Evolutionary conservation across 192 early-diverging fungal genomes (phyloP), one percentile per base, ranked within the genome.

Genomic region (Coemansia sp.): DNA sequence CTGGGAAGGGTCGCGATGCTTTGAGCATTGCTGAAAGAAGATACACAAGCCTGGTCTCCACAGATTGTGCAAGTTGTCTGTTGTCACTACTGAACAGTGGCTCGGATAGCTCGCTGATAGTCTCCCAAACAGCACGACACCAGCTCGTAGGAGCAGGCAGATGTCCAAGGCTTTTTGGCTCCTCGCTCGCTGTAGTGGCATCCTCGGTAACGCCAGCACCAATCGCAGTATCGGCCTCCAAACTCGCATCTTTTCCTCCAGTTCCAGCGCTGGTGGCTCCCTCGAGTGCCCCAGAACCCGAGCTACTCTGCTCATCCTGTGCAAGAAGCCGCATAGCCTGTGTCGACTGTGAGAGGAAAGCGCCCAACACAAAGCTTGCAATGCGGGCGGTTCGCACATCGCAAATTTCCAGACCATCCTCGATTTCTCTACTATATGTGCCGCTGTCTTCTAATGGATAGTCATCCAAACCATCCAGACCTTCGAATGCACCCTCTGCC

Each of bases 61-160:
- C 73, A 2, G 58, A n/a, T 3, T 55, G 21, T n/a, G 54, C 50
- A 7, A 59, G 25, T 5, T 27, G n/a, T 2, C 58, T 38, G 6
- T 38, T 53, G 14, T 30, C 54, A 9, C 23, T 47, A 28, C 44
- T 49, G 4, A 16, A 28, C 58, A 65, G 16, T 23, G 67, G 65
- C 54, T 58, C 60, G 9, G 73, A 22, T 32, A 76, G 56, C 58
- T 69, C 67, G 16, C 55, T 18, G 9, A 69, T 54, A 19, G 32
- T 56, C 44, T 76, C 73, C 73, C 73, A 76, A 10, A 76, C 58
- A 7, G 67, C 73, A 21, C 73, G 73, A 47, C 67, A 69, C 73
- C 73, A 76, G 59, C 73, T 76, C 5, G 73, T 66, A 21, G 47
- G 64, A 16, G 73, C 73, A 10, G 73, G 68, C 41, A 76, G 56